Percentiles rank a stretch among this genome's conserved stretches.
phyloP scores from a whole-genome alignment of 192 early-diverging fungal genomes.

The Podila minutissima region DNA sequence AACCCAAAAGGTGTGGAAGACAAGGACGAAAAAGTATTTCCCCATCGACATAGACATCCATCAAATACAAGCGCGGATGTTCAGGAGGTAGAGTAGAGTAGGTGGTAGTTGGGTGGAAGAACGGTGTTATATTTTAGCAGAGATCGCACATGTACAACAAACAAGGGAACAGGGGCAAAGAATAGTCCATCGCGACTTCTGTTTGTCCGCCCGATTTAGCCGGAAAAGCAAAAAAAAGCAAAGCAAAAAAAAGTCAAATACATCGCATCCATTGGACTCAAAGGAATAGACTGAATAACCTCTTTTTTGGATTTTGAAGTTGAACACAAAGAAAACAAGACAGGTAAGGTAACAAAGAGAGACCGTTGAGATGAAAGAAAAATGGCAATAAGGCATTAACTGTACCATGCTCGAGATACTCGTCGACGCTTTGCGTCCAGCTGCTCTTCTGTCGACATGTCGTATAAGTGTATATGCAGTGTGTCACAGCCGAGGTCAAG shows the following conservation, averaged over 20 bases:
- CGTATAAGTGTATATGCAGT: background rate
- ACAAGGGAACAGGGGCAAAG: background rate
- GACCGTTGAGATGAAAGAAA: too few relatives aligned
- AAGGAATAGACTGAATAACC: background rate
- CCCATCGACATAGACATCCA: background rate
- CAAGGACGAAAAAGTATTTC: background rate
- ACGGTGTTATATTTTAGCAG: background rate
- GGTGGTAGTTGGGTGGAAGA: too few relatives aligned
- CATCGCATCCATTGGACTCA: background rate
- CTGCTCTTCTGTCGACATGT: slow-evolving; percentile 45
- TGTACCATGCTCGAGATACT: slow-evolving; percentile 47
- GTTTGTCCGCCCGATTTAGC: slow-evolving; percentile 27
- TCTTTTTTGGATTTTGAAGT: background rate
- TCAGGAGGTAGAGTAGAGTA: background rate
- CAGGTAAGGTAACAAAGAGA: background rate
- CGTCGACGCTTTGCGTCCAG: slow-evolving; percentile 44
- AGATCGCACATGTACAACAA: background rate
- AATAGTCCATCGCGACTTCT: background rate
- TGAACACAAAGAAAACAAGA: background rate
- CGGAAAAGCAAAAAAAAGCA: slow-evolving; percentile 7
- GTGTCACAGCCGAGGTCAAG: too few relatives aligned
- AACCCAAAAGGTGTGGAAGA: background rate
- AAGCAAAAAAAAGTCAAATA: background rate
- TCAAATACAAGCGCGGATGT: background rate
- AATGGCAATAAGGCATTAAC: background rate